Percentiles rank a stretch among this genome's conserved stretches.
phyloP scores from a whole-genome alignment of 192 early-diverging fungal genomes.

The Coemansia sp. region DNA sequence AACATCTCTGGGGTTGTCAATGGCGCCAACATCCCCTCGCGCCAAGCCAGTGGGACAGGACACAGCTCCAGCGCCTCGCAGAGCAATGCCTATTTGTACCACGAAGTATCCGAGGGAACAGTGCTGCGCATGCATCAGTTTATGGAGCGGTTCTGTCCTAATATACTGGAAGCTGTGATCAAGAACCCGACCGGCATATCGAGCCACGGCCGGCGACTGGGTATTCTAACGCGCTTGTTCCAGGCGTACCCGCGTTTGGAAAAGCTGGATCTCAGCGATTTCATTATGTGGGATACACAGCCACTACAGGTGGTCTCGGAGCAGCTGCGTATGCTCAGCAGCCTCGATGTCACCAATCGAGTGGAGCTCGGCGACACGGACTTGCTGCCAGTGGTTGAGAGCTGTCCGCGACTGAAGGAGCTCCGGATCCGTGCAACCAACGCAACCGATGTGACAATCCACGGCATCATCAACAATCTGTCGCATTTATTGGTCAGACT shows the following conservation, averaged over 20 bases:
- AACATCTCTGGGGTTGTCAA: constrained; percentile 26
- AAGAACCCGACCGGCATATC: constrained; percentile 55
- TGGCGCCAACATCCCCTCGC: constrained; percentile 22
- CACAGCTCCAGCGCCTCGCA: constrained; percentile 25
- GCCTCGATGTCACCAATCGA: constrained; percentile 56
- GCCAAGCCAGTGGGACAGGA: constrained; percentile 20
- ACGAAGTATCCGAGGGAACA: constrained; percentile 57
- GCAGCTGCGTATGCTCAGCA: constrained; percentile 40
- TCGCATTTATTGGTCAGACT: constrained; percentile 45
- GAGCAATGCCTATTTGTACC: constrained; percentile 32
- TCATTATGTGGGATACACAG: constrained; percentile 61
- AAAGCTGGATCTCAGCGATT: constrained; percentile 54
- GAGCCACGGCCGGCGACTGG: constrained; percentile 47
- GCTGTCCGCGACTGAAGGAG: constrained; percentile 45
- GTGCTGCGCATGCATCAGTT: constrained; percentile 57
- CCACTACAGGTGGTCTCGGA: constrained; percentile 48
- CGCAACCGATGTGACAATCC: constrained; percentile 48
- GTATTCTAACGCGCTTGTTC: constrained; percentile 49
- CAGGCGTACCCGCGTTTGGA: constrained; percentile 56
- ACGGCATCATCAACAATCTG: constrained; percentile 39
- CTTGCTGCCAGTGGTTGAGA: constrained; percentile 49
- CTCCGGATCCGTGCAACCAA: constrained; percentile 56
- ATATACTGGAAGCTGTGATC: constrained; percentile 46
- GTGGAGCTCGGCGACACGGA: constrained; percentile 56
- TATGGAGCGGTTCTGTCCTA: constrained; percentile 58